Evolutionary conservation across 768 basidiomycete genomes (phyloP), one percentile per base, ranked within the genome.

Genomic region (Termitomyces sp.): DNA sequence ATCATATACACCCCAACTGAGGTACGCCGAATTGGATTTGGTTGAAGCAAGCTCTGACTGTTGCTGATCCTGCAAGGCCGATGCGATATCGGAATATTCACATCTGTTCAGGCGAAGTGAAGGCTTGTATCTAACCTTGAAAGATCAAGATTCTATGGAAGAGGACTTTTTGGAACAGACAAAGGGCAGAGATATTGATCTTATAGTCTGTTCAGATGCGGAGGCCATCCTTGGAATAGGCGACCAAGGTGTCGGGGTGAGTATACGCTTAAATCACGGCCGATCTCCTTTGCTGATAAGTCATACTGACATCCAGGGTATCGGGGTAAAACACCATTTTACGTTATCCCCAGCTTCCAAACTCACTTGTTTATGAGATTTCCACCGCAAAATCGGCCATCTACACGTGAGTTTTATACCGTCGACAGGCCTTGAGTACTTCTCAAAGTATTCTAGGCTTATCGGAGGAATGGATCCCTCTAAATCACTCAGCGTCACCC

Each of bases 1-100:
- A 84, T 94, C 59, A 85, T 93, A 53, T 94, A 94, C 62, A 95
- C 91, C 0, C 90, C 91, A 4, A 90, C 89, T 4, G 82, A 87
- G 79, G 86, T 86, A 53, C 41, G 78, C 43, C 8, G 16, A 23
- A 21, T 7, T 46, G 11, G n/a, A 25, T 7, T 21, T n/a, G 1
- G 1, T 3, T 7, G 12, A 21, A 4, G 42, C 31, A 14, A 19
- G 14, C 19, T 37, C 17, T 38, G 34, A 31, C 31, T 21, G 3
- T 40, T 12, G n/a, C n/a, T n/a, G 8, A 23, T 44, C 19, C n/a
- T 40, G 5, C 11, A 47, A 92, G 83, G 89, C 87, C 5, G 87
- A 92, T 46, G 92, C 92, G 0, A 93, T 94, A 55, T 75, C 86
- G 10, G 82, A 88, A 56, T 95, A 94, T 67, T 94, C 92, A 0